Percentiles rank a stretch among this genome's conserved stretches.
Conservation (phyloP, 73 alveolate genomes). For the Paramecium pentaurelia region DNA sequence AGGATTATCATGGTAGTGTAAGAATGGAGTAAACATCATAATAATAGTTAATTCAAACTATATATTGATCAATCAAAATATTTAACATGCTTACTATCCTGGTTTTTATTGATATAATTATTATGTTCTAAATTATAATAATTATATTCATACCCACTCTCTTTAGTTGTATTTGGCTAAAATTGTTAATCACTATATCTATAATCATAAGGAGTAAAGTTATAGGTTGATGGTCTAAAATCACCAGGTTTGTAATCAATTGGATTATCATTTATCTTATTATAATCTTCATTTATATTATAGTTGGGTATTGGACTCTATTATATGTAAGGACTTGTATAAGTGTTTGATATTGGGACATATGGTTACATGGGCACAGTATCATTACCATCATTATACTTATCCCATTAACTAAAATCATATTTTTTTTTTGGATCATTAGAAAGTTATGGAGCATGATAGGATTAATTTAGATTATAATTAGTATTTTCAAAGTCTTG, state of each 20-base stretch:
- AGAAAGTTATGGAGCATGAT: neutral
- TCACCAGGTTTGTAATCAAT: constrained; percentile 29
- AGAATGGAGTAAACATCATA: neutral
- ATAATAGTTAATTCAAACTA: neutral
- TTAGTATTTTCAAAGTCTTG: neutral
- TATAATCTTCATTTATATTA: neutral
- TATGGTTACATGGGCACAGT: neutral
- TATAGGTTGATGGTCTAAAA: neutral
- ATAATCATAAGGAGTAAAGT: neutral
- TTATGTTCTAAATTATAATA: neutral
- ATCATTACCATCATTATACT: constrained; percentile 10
- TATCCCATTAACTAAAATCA: constrained; percentile 51
- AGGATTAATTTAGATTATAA: neutral
- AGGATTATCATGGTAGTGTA: neutral
- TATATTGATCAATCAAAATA: constrained; percentile 24
- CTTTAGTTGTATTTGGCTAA: neutral
- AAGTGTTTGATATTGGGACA: neutral
- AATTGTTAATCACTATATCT: neutral
- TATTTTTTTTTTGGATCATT: constrained; percentile 35
- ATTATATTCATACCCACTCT: neutral
- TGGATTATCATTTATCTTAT: neutral
- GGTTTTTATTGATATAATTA: neutral
- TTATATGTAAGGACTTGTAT: neutral
- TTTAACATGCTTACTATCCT: constrained; percentile 39
- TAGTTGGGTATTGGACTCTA: neutral